Evolutionary conservation across 2,329 filamentous ascomycete genomes (phyloP).

Genomic region (Neonectria ditissima): DNA sequence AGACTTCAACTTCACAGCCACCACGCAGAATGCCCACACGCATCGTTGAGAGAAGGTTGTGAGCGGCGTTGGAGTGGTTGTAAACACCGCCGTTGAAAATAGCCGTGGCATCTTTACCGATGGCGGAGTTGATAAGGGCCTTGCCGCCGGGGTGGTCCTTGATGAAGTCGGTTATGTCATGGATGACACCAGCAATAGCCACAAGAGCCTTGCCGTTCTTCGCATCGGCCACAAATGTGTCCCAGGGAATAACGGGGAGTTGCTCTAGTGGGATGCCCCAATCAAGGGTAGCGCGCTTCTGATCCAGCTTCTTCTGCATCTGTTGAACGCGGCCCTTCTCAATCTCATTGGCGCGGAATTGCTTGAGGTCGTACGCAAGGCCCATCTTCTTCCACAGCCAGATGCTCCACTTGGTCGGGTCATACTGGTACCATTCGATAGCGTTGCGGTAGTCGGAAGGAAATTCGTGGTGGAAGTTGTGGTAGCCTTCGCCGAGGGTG

Average conservation of each 20-base stretch:
- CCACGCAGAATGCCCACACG: slow-evolving; percentile 87
- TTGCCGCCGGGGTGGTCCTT: slow-evolving; percentile 90
- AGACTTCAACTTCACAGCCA: slow-evolving; percentile 90
- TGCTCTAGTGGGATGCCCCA: slow-evolving; percentile 89
- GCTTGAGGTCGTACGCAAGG: slow-evolving; percentile 87
- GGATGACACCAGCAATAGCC: slow-evolving; percentile 84
- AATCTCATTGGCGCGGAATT: slow-evolving; percentile 92
- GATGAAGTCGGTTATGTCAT: slow-evolving; percentile 87
- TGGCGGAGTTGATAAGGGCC: slow-evolving; percentile 82
- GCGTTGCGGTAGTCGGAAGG: slow-evolving; percentile 93
- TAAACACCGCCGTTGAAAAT: slow-evolving; percentile 94
- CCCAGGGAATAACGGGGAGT: slow-evolving; percentile 86
- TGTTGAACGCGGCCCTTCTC: slow-evolving; percentile 92
- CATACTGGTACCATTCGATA: slow-evolving; percentile 91
- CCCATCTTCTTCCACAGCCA: slow-evolving; percentile 86
- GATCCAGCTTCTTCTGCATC: slow-evolving; percentile 91
- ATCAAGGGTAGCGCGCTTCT: slow-evolving; percentile 83
- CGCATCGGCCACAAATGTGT: slow-evolving; percentile 82
- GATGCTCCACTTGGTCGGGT: slow-evolving; percentile 92
- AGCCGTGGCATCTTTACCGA: slow-evolving; percentile 89
- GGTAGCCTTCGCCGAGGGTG: slow-evolving; percentile 89
- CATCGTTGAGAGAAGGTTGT: slow-evolving; percentile 91
- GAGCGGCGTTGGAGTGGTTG: slow-evolving; percentile 88
- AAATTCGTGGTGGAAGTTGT: slow-evolving; percentile 97
- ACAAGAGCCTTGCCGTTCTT: slow-evolving; percentile 81